A percentile compares a stretch with the other conserved stretches of the same genome.
These are phyloP conservation scores for Ophiostoma australiae DNA, from an alignment of 2,329 filamentous ascomycete species.

Conservation along the genomic window DNA sequence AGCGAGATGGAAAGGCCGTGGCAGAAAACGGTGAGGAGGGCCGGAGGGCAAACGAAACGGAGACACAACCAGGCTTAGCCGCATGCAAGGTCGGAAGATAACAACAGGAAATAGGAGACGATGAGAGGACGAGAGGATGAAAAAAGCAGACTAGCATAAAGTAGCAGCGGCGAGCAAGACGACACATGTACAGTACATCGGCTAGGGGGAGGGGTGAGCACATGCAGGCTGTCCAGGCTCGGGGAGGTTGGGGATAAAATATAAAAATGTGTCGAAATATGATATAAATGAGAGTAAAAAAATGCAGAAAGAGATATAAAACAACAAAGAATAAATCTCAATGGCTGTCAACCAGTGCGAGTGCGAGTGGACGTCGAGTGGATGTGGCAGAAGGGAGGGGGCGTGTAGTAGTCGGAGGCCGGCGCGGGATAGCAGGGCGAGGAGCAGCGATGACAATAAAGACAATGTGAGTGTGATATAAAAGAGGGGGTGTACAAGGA, in stretches of 20 bases:
- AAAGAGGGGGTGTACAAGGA: conserved; percentile 18
- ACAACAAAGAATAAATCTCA: not conserved
- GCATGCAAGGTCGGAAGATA: conserved; percentile 20
- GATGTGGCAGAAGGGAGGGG: conserved; percentile 22
- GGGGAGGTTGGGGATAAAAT: conserved; percentile 22
- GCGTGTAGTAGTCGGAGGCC: conserved; percentile 20
- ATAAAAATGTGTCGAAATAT: conserved; percentile 4
- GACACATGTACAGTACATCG: conserved; percentile 25
- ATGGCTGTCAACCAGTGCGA: not conserved
- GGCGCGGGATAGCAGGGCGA: not conserved
- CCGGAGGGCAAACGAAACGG: conserved; percentile 20
- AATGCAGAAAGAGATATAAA: not conserved
- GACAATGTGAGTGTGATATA: conserved; percentile 11
- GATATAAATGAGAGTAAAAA: not conserved
- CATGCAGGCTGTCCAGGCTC: conserved; percentile 21
- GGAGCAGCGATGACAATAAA: not conserved
- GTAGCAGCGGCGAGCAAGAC: not conserved
- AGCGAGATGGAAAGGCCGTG: not conserved
- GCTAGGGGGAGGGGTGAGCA: conserved; percentile 9
- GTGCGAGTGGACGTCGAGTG: not conserved
- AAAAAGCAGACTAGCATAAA: not conserved
- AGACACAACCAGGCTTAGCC: conserved; percentile 24
- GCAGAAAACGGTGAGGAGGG: conserved; percentile 3
- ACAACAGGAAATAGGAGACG: conserved; percentile 4
- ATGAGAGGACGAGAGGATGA: not conserved